Evolutionary conservation across 192 early-diverging fungal genomes (phyloP), one percentile per base, ranked within the genome.

Genomic region (Coemansia sp.): DNA sequence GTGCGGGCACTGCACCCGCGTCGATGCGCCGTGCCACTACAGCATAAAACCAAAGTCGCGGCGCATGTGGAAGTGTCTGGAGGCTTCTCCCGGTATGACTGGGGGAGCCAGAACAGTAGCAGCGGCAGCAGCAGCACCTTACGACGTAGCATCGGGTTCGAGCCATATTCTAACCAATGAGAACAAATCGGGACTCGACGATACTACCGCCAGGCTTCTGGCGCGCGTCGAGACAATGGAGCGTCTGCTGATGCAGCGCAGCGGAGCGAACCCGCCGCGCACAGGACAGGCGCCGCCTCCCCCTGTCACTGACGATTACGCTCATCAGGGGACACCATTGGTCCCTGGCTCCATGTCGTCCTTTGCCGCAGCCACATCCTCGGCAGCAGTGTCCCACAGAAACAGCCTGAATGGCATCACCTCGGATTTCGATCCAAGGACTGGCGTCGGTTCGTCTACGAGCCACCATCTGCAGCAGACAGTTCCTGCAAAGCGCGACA

Each of bases 31-130:
- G 15, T 83, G 82, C 48, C 76, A 79, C 61, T 83, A 79, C 52
- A 83, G 82, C 62, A 69, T 81, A 45, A 81, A 81, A 69, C 78
- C 78, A 14, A 81, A 81, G 63, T 75, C 73, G 33, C 73, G 78
- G 50, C 69, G 78, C 36, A 72, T 73, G 73, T 81, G 78, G 78
- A 81, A 81, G 53, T 81, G 78, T 23, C 60, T 81, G 25, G 78
- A 81, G 53, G 62, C 41, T 13, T 34, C 68, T 1, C 15, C 42
- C 42, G 4, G 42, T 45, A 17, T 45, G 15, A 1, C 17, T 4
- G 14, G 9, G 13, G 42, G 42, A 17, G 10, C 42, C 13, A 23
- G 69, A 56, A 55, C 42, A 38, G 50, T 42, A 5, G 17, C 56
- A 2, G 46, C 56, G 15, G 23, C 64, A 14, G 42, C 6, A 36